Percentiles rank a stretch among this genome's conserved stretches.
Evolutionary conservation across 2,329 filamentous ascomycete genomes (phyloP).

Genomic region (Aspergillus quadrilineatus): DNA sequence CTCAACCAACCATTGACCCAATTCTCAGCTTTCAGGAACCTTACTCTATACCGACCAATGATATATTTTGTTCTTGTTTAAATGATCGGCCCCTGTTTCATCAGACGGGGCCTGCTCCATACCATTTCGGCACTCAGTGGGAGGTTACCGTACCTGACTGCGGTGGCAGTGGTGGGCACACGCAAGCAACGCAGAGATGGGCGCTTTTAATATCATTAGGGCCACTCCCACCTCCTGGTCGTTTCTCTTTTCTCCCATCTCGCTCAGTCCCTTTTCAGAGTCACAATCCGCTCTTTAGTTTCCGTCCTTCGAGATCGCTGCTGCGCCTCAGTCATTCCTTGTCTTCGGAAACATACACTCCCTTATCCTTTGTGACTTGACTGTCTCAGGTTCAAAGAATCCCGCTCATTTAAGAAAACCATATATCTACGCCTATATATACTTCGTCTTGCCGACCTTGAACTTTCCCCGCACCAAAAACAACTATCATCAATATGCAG

Average conservation of each 20-base stretch:
- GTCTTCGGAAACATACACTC: constrained; percentile 13
- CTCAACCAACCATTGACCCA: constrained; percentile 14
- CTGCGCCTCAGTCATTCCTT: constrained; percentile 18
- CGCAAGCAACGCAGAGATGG: constrained; percentile 2
- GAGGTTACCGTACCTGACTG: constrained; percentile 11
- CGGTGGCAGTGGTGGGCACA: neutral
- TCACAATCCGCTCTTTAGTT: constrained; percentile 20
- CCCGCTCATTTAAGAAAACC: constrained; percentile 6
- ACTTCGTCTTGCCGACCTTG: neutral
- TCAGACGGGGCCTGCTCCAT: constrained; percentile 9
- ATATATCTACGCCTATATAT: constrained; percentile 1
- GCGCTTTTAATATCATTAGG: constrained; percentile 3
- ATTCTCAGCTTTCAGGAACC: constrained; percentile 19
- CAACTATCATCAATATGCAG: constrained; percentile 31
- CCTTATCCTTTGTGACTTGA: constrained; percentile 11
- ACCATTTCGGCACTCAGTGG: constrained; percentile 7
- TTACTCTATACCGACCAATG: constrained; percentile 16
- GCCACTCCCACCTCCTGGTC: constrained; percentile 6
- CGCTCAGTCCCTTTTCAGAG: neutral
- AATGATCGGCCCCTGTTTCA: constrained; percentile 24
- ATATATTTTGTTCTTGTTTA: neutral
- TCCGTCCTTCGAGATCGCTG: constrained; percentile 17
- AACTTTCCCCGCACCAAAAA: neutral
- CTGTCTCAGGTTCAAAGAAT: constrained; percentile 9
- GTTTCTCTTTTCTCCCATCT: constrained; percentile 7